Base-by-base conservation (phyloP, 805 yeast species). In the Sugiyamaella americana region DNA sequence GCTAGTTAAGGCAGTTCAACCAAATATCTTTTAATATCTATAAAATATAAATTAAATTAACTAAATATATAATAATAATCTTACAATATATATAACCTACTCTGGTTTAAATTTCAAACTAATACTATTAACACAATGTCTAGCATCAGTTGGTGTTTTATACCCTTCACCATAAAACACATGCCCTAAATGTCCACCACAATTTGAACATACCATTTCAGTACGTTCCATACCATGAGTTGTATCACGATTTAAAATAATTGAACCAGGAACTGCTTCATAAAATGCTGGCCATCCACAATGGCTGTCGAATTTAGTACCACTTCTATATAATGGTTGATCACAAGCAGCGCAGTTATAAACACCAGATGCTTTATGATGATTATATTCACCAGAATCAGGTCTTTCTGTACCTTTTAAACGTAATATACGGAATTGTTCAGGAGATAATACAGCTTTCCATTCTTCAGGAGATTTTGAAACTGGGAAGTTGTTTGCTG, bases 211-310 rank as follows among this genome's bases (percentile, higher is more conserved):
- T 52, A 83, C 73, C 82, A 93, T 89, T 63, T 93, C 99, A 10
- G 80, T 86, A 51, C 98, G 74, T 11, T 69, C 71, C 93, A 84
- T 88, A 0, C 98, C 98, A 42, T 68, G 66, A 5, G 82, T 64
- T 0, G 48, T 58, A 63, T 93, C 98, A 17, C 69, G 72, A 49
- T 74, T 66, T 10, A 82, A 71, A 18, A 65, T 72, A 35, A 93
- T 73, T 4, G 95, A 73, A 0, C 88, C 89, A 0, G 95, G 94
- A 35, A 86, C 69, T 1, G 95, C 96, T 48, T 87, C 84, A 64
- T 82, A 91, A 65, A 93, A 93, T 0, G 96, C 89, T 1, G 98
- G 98, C 98, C 98, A 93, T 2, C 98, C 98, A 65, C 98, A 93
- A 45, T 87, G 87, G 10, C 95, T 79, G 48, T 83, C 81, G 58